A percentile compares a stretch with the other conserved stretches of the same genome.
phyloP scores from a whole-genome alignment of 2,329 filamentous ascomycete genomes.

The Cladosporium sphaerospermum region DNA sequence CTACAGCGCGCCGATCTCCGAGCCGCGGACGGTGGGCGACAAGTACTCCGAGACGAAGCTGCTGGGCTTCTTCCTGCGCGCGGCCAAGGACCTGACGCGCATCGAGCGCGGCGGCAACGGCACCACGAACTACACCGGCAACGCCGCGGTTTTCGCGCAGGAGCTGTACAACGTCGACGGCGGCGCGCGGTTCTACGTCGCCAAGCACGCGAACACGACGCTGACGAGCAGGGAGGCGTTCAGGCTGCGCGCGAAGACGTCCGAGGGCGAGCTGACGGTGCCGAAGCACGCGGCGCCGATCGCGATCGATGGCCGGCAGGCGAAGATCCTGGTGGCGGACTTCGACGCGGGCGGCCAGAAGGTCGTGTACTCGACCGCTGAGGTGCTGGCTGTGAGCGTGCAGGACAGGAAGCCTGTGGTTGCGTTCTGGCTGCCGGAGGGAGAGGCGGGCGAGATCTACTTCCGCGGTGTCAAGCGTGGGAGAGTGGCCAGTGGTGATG shows the following conservation, averaged over 20 bases:
- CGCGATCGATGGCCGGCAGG: constrained; percentile 54
- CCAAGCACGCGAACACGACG: constrained; percentile 49
- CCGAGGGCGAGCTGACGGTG: constrained; percentile 48
- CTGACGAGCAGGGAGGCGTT: constrained; percentile 48
- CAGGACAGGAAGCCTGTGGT: constrained; percentile 33
- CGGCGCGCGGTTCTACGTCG: constrained; percentile 53
- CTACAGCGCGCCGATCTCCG: constrained; percentile 56
- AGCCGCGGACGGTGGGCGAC: constrained; percentile 50
- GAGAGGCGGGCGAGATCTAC: constrained; percentile 37
- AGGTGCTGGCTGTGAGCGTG: constrained; percentile 44
- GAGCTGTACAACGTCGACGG: constrained; percentile 55
- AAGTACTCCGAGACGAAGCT: constrained; percentile 61
- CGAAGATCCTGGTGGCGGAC: constrained; percentile 57
- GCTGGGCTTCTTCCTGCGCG: constrained; percentile 53
- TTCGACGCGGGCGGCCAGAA: constrained; percentile 49
- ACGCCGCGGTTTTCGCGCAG: constrained; percentile 46
- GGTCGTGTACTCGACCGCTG: constrained; percentile 51
- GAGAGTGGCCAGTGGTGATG: constrained; percentile 34
- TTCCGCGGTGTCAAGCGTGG: constrained; percentile 33
- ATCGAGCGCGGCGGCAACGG: constrained; percentile 47
- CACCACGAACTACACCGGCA: constrained; percentile 45
- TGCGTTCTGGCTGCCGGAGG: constrained; percentile 34
- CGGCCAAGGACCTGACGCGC: constrained; percentile 47
- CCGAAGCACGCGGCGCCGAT: constrained; percentile 46
- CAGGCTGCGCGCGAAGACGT: constrained; percentile 51